Conservation (phyloP, 2,329 filamentous ascomycete species). For the Colletotrichum simmondsii region DNA sequence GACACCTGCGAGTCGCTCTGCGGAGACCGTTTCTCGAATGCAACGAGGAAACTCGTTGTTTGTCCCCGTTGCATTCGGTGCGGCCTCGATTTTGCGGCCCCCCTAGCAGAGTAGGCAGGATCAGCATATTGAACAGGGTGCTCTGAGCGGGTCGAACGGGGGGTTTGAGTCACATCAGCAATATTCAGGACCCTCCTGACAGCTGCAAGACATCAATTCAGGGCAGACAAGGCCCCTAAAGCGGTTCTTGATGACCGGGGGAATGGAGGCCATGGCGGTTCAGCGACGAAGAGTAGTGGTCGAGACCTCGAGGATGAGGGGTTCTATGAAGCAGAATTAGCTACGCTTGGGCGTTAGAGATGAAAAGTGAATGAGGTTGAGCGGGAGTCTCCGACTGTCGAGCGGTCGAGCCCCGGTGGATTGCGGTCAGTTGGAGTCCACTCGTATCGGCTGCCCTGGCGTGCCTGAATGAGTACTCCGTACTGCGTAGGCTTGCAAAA, state of each 20-base stretch:
- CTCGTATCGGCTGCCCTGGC: neutral
- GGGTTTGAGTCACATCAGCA: constrained; percentile 17
- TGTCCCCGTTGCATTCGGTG: constrained; percentile 12
- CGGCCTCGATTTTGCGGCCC: neutral
- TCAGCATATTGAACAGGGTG: constrained; percentile 19
- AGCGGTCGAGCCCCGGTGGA: neutral
- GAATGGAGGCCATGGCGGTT: constrained; percentile 15
- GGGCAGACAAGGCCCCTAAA: neutral
- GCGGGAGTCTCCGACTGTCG: neutral
- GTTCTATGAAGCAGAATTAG: neutral
- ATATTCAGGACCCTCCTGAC: constrained; percentile 22
- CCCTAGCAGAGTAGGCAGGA: constrained; percentile 11
- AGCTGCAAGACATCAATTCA: constrained; percentile 31
- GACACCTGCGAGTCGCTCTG: constrained; percentile 18
- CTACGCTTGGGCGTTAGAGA: constrained; percentile 4
- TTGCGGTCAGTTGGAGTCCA: neutral
- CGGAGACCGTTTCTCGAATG: neutral
- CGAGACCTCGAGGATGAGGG: neutral
- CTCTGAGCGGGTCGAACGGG: constrained; percentile 18
- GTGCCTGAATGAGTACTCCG: neutral
- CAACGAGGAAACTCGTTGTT: neutral
- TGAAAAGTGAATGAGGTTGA: neutral
- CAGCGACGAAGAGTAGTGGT: neutral
- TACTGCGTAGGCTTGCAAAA: neutral
- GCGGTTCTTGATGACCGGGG: neutral